phyloP scores from a whole-genome alignment of 1,284 basidiomycete species.

The Cryptococcus hybrid region DNA sequence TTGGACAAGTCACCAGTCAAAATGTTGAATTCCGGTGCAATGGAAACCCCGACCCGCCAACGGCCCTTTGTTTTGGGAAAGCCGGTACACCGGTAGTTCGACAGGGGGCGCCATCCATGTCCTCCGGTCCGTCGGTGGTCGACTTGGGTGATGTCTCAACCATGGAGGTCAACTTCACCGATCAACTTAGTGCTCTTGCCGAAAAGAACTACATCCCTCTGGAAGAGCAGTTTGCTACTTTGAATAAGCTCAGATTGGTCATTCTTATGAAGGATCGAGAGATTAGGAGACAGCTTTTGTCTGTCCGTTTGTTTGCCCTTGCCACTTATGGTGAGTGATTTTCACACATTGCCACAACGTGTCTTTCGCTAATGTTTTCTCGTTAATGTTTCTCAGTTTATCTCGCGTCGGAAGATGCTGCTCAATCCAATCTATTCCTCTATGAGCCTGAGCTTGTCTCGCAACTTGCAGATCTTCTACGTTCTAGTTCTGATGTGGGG shows the following conservation, averaged over 20 bases:
- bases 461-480: slow-evolving; percentile 85
- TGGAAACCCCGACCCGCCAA: slow-evolving; percentile 28
- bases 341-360: background rate
- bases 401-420: slow-evolving; percentile 70
- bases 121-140: slow-evolving; percentile 4
- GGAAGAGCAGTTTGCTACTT: slow-evolving; percentile 82
- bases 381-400: slow-evolving; percentile 57
- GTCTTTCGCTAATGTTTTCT: background rate
- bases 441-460: slow-evolving; percentile 89
- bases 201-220: slow-evolving; percentile 73
- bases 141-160: slow-evolving; percentile 13
- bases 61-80: background rate
- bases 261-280: slow-evolving; percentile 60
- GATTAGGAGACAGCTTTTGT: slow-evolving; percentile 75
- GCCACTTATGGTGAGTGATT: slow-evolving; percentile 65
- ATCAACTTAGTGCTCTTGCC: slow-evolving; percentile 70
- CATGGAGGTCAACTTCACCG: slow-evolving; percentile 26
- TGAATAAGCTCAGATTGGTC: slow-evolving; percentile 82
- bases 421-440: slow-evolving; percentile 74
- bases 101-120: background rate
- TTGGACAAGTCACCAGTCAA: slow-evolving; percentile 13
- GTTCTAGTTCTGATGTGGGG: slow-evolving; percentile 58
- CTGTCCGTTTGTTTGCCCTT: slow-evolving; percentile 79
- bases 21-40: slow-evolving; percentile 1
- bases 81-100: background rate